Conservation (phyloP, 306 rosid species). For the Fragaria nilgerrensis region DNA sequence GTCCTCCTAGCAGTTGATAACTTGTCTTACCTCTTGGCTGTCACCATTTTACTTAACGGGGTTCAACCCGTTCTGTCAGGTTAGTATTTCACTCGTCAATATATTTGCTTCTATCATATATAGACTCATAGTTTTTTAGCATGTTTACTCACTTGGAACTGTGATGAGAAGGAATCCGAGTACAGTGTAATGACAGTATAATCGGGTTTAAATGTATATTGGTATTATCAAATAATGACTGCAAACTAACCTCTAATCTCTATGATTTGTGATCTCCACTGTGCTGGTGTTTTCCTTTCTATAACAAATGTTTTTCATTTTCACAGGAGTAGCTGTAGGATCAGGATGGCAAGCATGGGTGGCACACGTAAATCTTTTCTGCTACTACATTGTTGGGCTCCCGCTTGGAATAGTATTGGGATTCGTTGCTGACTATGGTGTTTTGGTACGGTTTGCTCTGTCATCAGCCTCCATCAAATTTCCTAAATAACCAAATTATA, state of each 20-base stretch:
- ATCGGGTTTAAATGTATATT: too few species aligned
- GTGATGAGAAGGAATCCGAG: too few species aligned
- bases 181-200: too few species aligned
- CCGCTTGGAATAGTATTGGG: conserved; percentile 23
- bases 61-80: conserved; percentile 70
- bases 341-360: conserved; percentile 32
- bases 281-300: too few species aligned
- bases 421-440: conserved; percentile 10
- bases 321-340: conserved; percentile 8
- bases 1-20: conserved; percentile 47
- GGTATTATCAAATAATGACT: too few species aligned
- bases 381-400: conserved; percentile 25
- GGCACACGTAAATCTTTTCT: conserved; percentile 26
- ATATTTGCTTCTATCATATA: too few species aligned
- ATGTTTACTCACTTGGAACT: too few species aligned
- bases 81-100: not conserved
- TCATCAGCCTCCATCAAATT: not conserved
- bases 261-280: too few species aligned
- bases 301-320: too few species aligned
- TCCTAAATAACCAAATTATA: not conserved
- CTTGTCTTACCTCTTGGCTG: conserved; percentile 45
- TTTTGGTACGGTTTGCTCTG: not conserved
- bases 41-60: conserved; percentile 63
- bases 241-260: too few species aligned
- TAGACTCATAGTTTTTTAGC: too few species aligned